Conservation (phyloP, 2,329 filamentous ascomycete species). For the Paraconiothyrium sp. region DNA sequence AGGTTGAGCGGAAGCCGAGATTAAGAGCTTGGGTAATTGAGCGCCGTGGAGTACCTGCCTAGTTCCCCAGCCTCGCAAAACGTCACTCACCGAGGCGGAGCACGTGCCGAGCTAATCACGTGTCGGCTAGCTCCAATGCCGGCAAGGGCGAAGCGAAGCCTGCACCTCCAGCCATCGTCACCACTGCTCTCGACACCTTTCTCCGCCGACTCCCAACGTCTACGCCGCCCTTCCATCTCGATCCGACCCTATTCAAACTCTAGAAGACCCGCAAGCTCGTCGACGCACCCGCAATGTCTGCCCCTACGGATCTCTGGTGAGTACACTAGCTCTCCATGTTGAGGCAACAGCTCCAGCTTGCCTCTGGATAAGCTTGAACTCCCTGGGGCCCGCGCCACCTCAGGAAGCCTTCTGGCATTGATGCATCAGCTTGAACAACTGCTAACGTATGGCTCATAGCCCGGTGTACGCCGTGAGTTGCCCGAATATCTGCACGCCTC, state of each 20-base stretch:
- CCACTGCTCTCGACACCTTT: constrained; percentile 42
- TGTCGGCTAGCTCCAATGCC: constrained; percentile 24
- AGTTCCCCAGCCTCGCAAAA: constrained; percentile 6
- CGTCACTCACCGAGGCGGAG: constrained; percentile 12
- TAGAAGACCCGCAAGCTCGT: constrained; percentile 26
- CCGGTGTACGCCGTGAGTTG: constrained; percentile 98
- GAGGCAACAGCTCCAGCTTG: constrained; percentile 49
- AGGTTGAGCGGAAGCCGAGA: constrained; percentile 1
- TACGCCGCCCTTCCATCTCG: constrained; percentile 42
- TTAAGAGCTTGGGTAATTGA: constrained; percentile 8
- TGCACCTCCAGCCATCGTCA: constrained; percentile 48
- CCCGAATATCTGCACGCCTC: constrained; percentile 34
- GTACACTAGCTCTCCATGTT: constrained; percentile 54
- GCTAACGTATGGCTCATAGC: constrained; percentile 63
- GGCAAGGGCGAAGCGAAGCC: constrained; percentile 35
- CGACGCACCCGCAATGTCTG: constrained; percentile 23
- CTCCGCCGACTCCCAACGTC: constrained; percentile 39
- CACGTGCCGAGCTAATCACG: constrained; percentile 24
- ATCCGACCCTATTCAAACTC: constrained; percentile 33
- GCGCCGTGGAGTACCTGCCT: not conserved
- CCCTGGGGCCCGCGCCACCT: constrained; percentile 26
- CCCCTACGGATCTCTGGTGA: constrained; percentile 79
- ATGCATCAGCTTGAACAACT: constrained; percentile 24
- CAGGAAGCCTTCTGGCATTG: constrained; percentile 15
- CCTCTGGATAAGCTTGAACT: constrained; percentile 49